Evolutionary conservation across 1,284 basidiomycete genomes (phyloP), one percentile per base, ranked within the genome.

Genomic region (Caloboletus inedulis): DNA sequence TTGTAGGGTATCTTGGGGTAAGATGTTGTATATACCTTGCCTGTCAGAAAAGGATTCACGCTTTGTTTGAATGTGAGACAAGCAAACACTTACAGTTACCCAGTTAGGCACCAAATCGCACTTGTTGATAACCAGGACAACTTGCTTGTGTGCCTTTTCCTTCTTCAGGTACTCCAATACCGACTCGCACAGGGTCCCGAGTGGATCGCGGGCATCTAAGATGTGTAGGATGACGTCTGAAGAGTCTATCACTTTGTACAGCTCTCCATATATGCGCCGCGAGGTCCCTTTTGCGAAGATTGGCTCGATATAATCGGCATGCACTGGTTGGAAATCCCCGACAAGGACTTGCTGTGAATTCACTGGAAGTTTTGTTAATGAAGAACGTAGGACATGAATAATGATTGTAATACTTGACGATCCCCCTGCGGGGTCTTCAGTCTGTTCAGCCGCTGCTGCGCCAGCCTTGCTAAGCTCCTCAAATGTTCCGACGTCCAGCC

Each of bases 201-300:
- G 71, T 1, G 96, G 96, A 72, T 99, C 96, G 49, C 96, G 84
- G 29, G 95, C 96, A 72, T 99, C 97, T 57, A 99, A 77, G 43
- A 99, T 85, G 71, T 99, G 97, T 37, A 99, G 82, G 57, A 99
- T 84, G 43, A 99, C 94, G 68, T 99, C 96, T 9, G 93, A 97
- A 3, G 94, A 98, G 72, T 99, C 97, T 65, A 99, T 95, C 60
- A 99, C 97, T 72, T 99, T 99, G 82, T 99, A 99, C 23, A 99
- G 77, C 71, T 99, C 96, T 57, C 93, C 95, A 75, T 98, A 99
- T 59, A 99, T 99, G 51, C 97, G 85, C 42, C 88, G 79, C 23
- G 93, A 96, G 1, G 94, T 97, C 35, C 94, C 94, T 71, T 96
- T 94, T 52, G 87, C 84, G 65, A 92, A 95, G 57, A 94, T 91